Conservation (phyloP, 1,284 basidiomycete genomes). For the Cryptococcus amylolentus region DNA sequence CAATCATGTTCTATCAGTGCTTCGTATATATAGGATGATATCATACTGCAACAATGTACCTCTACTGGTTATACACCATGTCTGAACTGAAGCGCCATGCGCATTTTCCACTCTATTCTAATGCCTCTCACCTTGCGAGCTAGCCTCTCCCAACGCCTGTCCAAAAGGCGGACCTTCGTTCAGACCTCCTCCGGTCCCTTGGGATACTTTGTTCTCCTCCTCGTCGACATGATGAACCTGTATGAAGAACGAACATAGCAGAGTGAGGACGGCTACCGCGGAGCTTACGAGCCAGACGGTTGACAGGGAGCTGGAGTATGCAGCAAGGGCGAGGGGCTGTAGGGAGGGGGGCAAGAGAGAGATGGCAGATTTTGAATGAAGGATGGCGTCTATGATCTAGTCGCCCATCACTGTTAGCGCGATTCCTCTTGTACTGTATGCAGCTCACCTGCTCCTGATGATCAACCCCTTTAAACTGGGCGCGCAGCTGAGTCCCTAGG, state of each 20-base stretch:
- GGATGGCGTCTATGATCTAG: slow-evolving; percentile 39
- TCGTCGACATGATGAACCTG: slow-evolving; percentile 24
- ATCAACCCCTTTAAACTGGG: slow-evolving; percentile 13
- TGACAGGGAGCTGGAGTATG: slow-evolving; percentile 38
- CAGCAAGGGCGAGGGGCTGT: slow-evolving; percentile 30
- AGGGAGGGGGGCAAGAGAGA: slow-evolving; percentile 22
- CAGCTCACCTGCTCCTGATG: slow-evolving; percentile 20
- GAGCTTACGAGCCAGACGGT: slow-evolving; percentile 29
- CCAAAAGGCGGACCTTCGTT: slow-evolving; percentile 6
- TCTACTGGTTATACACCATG: no score
- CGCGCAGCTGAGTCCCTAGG: slow-evolving; percentile 24
- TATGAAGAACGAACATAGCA: slow-evolving; percentile 30
- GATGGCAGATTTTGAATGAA: slow-evolving; percentile 48
- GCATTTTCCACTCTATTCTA: neutral
- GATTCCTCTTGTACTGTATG: neutral
- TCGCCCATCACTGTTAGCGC: neutral
- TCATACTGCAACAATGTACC: no score
- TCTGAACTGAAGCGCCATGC: neutral
- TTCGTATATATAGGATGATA: neutral
- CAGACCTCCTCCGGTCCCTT: slow-evolving; percentile 5
- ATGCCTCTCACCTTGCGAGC: slow-evolving; percentile 6
- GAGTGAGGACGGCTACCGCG: slow-evolving; percentile 26
- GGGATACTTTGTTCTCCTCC: neutral
- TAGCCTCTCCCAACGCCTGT: slow-evolving; percentile 10
- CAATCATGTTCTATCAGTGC: neutral